These are phyloP conservation scores for Tricholoma terreum DNA, from an alignment of 768 basidiomycete species.

Conservation along the genomic window DNA sequence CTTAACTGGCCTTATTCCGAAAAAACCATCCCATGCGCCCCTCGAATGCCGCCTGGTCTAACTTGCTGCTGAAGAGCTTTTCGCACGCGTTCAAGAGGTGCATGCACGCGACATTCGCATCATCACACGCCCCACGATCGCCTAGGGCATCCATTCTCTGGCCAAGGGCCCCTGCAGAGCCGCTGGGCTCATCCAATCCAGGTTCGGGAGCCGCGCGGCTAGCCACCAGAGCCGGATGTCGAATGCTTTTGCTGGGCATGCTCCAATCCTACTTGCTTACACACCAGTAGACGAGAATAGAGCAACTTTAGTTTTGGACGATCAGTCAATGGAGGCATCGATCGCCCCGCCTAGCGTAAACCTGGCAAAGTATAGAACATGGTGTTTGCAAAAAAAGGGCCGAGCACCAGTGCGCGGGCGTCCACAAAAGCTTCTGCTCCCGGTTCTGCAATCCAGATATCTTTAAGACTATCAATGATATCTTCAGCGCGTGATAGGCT, in stretches of 20 bases:
- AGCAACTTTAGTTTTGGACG: constrained; percentile 53
- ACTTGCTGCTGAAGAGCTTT: constrained; percentile 88
- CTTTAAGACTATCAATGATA: constrained; percentile 31
- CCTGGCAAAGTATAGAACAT: constrained; percentile 89
- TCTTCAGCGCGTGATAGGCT: constrained; percentile 27
- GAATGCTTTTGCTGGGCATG: constrained; percentile 67
- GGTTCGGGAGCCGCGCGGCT: constrained; percentile 83
- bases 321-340: constrained; percentile 7
- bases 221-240: constrained; percentile 58
- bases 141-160: constrained; percentile 65
- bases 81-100: constrained; percentile 90
- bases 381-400: constrained; percentile 87
- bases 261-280: constrained; percentile 76
- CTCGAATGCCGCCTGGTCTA: constrained; percentile 90
- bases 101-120: constrained; percentile 74
- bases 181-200: constrained; percentile 61
- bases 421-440: constrained; percentile 24
- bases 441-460: constrained; percentile 61
- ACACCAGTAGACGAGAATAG: constrained; percentile 81
- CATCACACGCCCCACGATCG: constrained; percentile 41
- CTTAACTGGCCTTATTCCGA: constrained; percentile 66
- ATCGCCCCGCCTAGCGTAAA: constrained; percentile 68
- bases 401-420: constrained; percentile 21
- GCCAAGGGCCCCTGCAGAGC: constrained; percentile 62
- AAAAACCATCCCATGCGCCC: constrained; percentile 96